phyloP scores from a whole-genome alignment of 2,329 filamentous ascomycete genomes.

The Trichoderma citrinoviride region DNA sequence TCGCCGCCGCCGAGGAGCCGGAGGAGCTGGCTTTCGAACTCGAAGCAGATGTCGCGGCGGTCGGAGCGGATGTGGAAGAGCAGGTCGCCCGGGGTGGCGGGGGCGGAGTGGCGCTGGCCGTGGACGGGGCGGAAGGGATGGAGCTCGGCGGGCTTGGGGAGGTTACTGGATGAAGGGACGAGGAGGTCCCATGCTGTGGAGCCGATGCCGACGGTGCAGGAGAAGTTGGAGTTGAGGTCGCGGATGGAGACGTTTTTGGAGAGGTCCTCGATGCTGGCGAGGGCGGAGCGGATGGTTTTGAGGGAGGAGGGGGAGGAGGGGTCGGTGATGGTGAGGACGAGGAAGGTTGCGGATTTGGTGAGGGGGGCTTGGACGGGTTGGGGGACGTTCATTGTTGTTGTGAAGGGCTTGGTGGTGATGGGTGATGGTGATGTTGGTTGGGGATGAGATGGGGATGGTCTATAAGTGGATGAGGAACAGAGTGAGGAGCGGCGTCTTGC shows the following conservation, averaged over 20 bases:
- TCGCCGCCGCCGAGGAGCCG: constrained; percentile 47
- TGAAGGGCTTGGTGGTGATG: not conserved
- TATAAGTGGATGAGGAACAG: not conserved
- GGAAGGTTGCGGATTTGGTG: constrained; percentile 53
- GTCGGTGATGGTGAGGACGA: constrained; percentile 43
- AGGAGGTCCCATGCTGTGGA: constrained; percentile 50
- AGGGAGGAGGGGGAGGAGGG: constrained; percentile 35
- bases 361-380: constrained; percentile 47
- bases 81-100: constrained; percentile 56
- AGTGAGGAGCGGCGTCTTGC: not conserved
- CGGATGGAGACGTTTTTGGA: constrained; percentile 54
- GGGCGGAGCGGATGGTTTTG: constrained; percentile 42
- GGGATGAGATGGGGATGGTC: not conserved
- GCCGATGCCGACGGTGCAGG: constrained; percentile 56
- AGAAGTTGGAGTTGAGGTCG: constrained; percentile 43
- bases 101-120: constrained; percentile 49
- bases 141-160: constrained; percentile 46
- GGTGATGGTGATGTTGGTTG: not conserved
- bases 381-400: constrained; percentile 9
- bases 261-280: constrained; percentile 45
- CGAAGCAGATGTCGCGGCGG: constrained; percentile 55
- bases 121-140: constrained; percentile 48
- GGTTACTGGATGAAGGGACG: constrained; percentile 35
- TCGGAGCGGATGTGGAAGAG: constrained; percentile 59
- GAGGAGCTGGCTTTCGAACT: constrained; percentile 56